Evolutionary conservation across 2,329 filamentous ascomycete species (phyloP), one percentile per base, ranked within the genome.

Genomic region (Cladobotryum mycophilum): DNA sequence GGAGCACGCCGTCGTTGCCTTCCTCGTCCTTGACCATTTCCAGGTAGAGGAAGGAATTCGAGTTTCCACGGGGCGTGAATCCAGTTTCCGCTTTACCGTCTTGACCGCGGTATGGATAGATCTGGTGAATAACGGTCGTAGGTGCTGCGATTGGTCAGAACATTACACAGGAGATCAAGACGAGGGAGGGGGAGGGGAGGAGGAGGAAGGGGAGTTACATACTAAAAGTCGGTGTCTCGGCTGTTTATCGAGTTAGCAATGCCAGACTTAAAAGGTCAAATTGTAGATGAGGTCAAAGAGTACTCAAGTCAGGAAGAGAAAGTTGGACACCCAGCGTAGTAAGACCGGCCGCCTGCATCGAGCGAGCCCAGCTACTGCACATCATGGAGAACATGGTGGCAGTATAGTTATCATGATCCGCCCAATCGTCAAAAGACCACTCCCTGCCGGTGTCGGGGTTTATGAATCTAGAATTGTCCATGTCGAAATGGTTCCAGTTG

Each of bases 21-120:
- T 44, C n/a, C 33, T 22, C 41, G n/a, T 44, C 25, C 33, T 44
- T 44, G 41, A 44, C 41, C 25, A 30, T 30, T 30, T 44, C 41
- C 18, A 44, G 22, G 25, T 44, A 44, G 41, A 44, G 41, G 22
- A 44, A 20, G 20, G 12, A 33, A 34, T 44, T 44, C 13, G 18
- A 14, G 22, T 44, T 30, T 15, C 41, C 41, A 33, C 15, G 15
- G 11, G 41, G 13, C n/a, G 18, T 44, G 41, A 30, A 22, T 12
- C 41, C 41, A 30, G 25, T 15, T 25, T 44, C 41, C 8, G 18
- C 11, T 14, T 33, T n/a, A 13, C n/a, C 41, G 11, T 44, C 18
- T 9, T 44, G n/a, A 30, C 33, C 20, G n/a, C 22, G 41, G 41
- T 44, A 44, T 14, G 41, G 41, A 25, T 44, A 44, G n/a, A 44